Evolutionary conservation across 2,329 filamentous ascomycete species (phyloP), one percentile per base, ranked within the genome.

Genomic region (Cadophora sp.): DNA sequence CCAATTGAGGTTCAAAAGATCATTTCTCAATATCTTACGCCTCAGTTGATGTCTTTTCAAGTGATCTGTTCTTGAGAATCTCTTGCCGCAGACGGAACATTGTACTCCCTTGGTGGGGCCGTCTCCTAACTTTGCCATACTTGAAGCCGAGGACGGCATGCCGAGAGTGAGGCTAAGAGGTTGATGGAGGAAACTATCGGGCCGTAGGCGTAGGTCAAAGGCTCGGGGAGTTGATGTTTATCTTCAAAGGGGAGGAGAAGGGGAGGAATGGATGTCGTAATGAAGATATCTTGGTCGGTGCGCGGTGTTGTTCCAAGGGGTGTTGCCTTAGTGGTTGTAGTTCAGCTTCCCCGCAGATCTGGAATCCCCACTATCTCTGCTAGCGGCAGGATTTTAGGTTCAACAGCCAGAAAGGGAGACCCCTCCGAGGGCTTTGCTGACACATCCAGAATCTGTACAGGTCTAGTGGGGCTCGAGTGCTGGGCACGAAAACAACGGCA

Each of bases 41-140:
- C 81, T 78, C 48, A 83, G 76, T 69, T 83, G 80, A 71, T 83
- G 82, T 65, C 82, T 76, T 72, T 83, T 83, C 43, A 83, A 74
- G 73, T 83, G 82, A 76, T 83, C 82, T 73, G 82, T 81, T 66
- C 82, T 80, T 27, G 81, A 82, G 75, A 83, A 83, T 58, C 77
- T 77, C 69, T 81, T 79, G 72, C 80, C 77, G 71, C 82, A 83
- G 69, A 81, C 75, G 16, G 78, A 77, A 70, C 81, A 83, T 64
- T 71, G 67, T 24, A 71, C 67, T 22, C 63, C 64, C 60, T 71
- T 73, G 46, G 55, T 62, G 50, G 69, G 37, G 64, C 62, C 61
- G n/a, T 37, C 48, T 29, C 37, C 64, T n/a, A 62, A 31, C 64
- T 66, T 66, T 48, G 46, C 34, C 40, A 59, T 50, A 46, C 64